phyloP scores from a whole-genome alignment of 352 stramenopile species.

The Phytophthora sansomeana region DNA sequence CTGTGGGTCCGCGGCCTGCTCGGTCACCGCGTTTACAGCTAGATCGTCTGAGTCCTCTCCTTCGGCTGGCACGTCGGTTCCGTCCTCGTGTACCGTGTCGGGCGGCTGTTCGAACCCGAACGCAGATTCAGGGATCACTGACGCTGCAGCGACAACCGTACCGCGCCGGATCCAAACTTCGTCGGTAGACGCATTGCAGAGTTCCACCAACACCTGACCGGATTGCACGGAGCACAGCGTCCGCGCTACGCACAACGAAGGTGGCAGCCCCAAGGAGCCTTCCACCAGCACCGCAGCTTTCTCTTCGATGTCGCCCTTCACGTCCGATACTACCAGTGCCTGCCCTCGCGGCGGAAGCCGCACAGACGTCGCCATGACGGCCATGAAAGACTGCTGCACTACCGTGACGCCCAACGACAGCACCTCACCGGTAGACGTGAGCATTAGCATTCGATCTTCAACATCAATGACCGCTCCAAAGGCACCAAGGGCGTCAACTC shows the following conservation, averaged over 20 bases:
- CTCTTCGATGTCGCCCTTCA: background rate
- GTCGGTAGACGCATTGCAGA: slow-evolving; percentile 14
- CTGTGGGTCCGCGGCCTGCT: too few species aligned
- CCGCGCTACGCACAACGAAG: background rate
- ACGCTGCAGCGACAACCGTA: background rate
- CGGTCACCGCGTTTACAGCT: too few species aligned
- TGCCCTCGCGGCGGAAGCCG: background rate
- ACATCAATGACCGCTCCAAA: slow-evolving; percentile 20
- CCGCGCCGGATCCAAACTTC: background rate
- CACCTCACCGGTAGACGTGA: slow-evolving; percentile 2
- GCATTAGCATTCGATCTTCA: background rate
- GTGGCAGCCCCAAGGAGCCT: background rate
- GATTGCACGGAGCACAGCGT: background rate
- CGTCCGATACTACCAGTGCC: background rate
- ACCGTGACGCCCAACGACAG: slow-evolving; percentile 1
- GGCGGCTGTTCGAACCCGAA: slow-evolving; percentile 2
- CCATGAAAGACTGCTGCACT: slow-evolving; percentile 1
- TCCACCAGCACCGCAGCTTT: background rate
- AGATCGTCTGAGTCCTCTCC: too few species aligned
- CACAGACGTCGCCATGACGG: background rate
- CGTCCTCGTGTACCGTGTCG: too few species aligned
- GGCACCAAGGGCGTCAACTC: background rate
- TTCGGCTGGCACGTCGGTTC: too few species aligned
- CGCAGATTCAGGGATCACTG: slow-evolving; percentile 1
- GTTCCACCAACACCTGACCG: background rate